Conservation (phyloP, 2,329 filamentous ascomycete genomes). For the Proliferodiscus dingleyae region DNA sequence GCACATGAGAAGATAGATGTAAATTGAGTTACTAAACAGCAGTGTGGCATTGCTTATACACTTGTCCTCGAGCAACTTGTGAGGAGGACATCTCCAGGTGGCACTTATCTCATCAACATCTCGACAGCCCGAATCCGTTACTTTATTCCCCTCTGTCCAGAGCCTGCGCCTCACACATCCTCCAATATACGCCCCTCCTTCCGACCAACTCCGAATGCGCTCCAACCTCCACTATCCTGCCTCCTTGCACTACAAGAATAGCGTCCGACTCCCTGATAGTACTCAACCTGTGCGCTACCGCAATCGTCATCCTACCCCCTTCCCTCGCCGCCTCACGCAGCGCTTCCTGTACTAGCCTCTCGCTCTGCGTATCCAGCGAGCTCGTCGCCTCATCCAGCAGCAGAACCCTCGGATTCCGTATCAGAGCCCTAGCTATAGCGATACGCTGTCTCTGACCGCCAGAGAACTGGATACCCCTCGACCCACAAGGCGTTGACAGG, state of each 20-base stretch:
- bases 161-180: slow-evolving; percentile 60
- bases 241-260: slow-evolving; percentile 19
- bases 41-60: too few species aligned
- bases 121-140: too few species aligned
- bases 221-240: slow-evolving; percentile 15
- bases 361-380: slow-evolving; percentile 68
- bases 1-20: too few species aligned
- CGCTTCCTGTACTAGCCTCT: slow-evolving; percentile 73
- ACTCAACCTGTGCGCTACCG: slow-evolving; percentile 70
- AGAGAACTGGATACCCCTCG: slow-evolving; percentile 41
- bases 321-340: slow-evolving; percentile 35
- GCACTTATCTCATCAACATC: too few species aligned
- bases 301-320: slow-evolving; percentile 62
- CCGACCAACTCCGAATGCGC: slow-evolving; percentile 46
- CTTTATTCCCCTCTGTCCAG: slow-evolving; percentile 41
- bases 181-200: slow-evolving; percentile 55
- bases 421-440: slow-evolving; percentile 48
- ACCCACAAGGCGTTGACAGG: slow-evolving; percentile 41
- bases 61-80: too few species aligned
- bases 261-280: slow-evolving; percentile 69
- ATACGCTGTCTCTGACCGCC: slow-evolving; percentile 52
- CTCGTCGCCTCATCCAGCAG: slow-evolving; percentile 76
- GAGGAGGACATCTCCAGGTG: too few species aligned
- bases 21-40: too few species aligned
- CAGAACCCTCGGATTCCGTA: slow-evolving; percentile 45